phyloP scores from a whole-genome alignment of 768 basidiomycete genomes.

The Mycena vitilis region DNA sequence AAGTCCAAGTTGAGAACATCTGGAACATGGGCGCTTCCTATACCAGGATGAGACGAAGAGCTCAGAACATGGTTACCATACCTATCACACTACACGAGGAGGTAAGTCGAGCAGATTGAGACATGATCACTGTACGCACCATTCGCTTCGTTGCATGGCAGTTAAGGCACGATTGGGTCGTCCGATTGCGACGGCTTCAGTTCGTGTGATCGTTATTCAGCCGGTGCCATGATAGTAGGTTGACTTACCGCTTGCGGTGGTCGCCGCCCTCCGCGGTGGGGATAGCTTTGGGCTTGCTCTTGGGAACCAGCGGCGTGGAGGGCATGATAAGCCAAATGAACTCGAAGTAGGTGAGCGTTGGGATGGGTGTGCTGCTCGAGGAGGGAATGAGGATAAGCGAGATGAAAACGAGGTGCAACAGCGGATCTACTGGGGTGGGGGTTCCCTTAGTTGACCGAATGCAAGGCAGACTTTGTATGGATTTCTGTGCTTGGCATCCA shows the following conservation, averaged over 20 bases:
- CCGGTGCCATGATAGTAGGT: no score
- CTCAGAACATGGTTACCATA: slow-evolving; percentile 48
- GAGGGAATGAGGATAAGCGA: not conserved
- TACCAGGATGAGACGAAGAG: no score
- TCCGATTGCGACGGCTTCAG: slow-evolving; percentile 57
- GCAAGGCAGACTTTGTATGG: slow-evolving; percentile 5
- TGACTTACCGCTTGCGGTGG: slow-evolving; percentile 28
- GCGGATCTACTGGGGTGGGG: not conserved
- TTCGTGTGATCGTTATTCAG: slow-evolving; percentile 7
- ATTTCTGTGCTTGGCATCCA: slow-evolving; percentile 12
- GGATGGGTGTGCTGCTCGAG: not conserved
- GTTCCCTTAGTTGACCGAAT: not conserved
- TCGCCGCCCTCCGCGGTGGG: slow-evolving; percentile 15
- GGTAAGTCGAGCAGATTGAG: not conserved
- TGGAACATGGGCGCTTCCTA: slow-evolving; percentile 38
- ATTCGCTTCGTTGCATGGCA: slow-evolving; percentile 68
- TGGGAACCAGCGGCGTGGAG: not conserved
- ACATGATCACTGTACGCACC: slow-evolving; percentile 44
- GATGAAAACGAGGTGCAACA: not conserved
- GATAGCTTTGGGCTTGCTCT: slow-evolving; percentile 4
- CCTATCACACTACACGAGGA: slow-evolving; percentile 53
- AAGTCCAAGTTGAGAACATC: slow-evolving; percentile 33
- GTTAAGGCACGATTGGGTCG: slow-evolving; percentile 64
- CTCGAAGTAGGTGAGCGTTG: no score
- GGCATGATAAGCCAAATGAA: slow-evolving; percentile 17